Conservation (phyloP, 1,139 yeast genomes). For the Komagataea norvegica region DNA sequence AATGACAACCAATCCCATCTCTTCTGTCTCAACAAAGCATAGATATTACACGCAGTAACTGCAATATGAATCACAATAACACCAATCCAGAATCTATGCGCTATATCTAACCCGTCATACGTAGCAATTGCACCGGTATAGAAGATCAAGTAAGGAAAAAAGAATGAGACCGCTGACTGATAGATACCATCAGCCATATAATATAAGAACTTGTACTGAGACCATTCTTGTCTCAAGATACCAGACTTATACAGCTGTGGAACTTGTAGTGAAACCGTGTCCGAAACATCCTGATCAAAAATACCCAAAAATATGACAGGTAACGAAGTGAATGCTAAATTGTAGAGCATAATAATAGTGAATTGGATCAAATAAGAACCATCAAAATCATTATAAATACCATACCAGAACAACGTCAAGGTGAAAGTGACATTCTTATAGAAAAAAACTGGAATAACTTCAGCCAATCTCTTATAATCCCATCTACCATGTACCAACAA, state of each 20-base stretch:
- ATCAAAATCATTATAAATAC: slow-evolving; percentile 78
- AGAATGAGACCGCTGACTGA: slow-evolving; percentile 81
- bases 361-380: slow-evolving; percentile 90
- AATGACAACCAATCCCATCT: slow-evolving; percentile 92
- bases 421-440: slow-evolving; percentile 90
- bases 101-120: slow-evolving; percentile 58
- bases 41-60: slow-evolving; percentile 73
- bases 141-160: slow-evolving; percentile 76
- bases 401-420: slow-evolving; percentile 88
- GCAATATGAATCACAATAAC: slow-evolving; percentile 73
- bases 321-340: slow-evolving; percentile 89
- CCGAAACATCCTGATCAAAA: slow-evolving; percentile 89
- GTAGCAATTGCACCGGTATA: slow-evolving; percentile 53
- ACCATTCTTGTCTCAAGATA: slow-evolving; percentile 78
- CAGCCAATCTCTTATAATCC: slow-evolving; percentile 88
- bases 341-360: slow-evolving; percentile 88
- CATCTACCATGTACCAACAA: slow-evolving; percentile 92
- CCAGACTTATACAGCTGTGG: slow-evolving; percentile 89
- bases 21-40: slow-evolving; percentile 75
- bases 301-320: slow-evolving; percentile 90
- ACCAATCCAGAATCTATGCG: slow-evolving; percentile 87
- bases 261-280: slow-evolving; percentile 73
- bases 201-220: slow-evolving; percentile 69
- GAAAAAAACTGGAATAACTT: slow-evolving; percentile 92
- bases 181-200: slow-evolving; percentile 86